Evolutionary conservation across 106 monocot species (phyloP).

Genomic region (Apostasia shenzhenica): DNA sequence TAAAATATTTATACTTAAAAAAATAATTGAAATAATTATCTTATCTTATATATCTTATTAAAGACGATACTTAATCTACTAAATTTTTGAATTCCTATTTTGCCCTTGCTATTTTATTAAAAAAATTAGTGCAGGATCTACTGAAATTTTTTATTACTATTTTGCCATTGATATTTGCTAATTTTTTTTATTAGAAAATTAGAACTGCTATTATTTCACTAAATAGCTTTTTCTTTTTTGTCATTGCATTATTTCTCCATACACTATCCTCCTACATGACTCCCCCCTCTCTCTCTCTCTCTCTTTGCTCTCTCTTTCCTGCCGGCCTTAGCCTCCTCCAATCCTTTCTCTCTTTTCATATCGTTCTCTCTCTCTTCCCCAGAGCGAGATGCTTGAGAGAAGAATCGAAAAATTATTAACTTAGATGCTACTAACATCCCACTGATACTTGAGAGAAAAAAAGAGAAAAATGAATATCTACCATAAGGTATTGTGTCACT

Average conservation of each 20-base stretch:
- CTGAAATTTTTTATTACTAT: too few species aligned
- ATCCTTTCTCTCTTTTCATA: background rate
- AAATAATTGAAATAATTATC: too few species aligned
- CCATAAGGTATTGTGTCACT: background rate
- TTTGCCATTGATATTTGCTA: too few species aligned
- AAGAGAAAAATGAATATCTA: too few species aligned
- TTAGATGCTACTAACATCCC: background rate
- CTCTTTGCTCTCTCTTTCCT: background rate
- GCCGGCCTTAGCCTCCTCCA: background rate
- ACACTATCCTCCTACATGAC: background rate
- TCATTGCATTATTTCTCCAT: background rate
- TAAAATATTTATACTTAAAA: too few species aligned
- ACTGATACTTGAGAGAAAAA: background rate
- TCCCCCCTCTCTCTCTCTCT: background rate
- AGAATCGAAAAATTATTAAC: background rate
- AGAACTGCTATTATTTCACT: background rate
- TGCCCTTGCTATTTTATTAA: too few species aligned
- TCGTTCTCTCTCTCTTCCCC: background rate
- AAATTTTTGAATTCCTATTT: too few species aligned
- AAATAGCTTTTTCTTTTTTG: background rate
- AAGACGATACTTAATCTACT: too few species aligned
- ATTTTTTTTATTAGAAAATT: too few species aligned
- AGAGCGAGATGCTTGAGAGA: background rate
- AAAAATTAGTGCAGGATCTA: too few species aligned
- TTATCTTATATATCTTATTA: too few species aligned